phyloP scores from a whole-genome alignment of 192 early-diverging fungal genomes.

The Lobosporangium transversale region DNA sequence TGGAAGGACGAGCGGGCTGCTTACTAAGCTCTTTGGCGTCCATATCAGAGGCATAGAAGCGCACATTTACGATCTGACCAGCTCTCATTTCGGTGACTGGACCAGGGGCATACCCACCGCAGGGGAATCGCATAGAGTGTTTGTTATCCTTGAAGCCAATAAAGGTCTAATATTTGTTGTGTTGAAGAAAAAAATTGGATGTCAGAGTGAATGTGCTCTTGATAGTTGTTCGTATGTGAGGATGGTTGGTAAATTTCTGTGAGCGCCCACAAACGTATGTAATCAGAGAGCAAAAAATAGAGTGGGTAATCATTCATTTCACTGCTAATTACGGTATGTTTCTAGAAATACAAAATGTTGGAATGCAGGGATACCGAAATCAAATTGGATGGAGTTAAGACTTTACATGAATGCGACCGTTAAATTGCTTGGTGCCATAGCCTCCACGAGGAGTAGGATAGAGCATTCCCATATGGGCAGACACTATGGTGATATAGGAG shows the following conservation, averaged over 20 bases:
- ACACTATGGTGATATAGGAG: conserved; percentile 30
- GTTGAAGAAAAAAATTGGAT: not conserved
- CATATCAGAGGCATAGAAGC: conserved; percentile 54
- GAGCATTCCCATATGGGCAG: conserved; percentile 45
- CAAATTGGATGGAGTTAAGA: not conserved
- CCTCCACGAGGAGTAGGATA: conserved; percentile 46
- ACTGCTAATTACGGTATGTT: too few relatives aligned
- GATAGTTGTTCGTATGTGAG: not conserved
- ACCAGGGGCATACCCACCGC: conserved; percentile 53
- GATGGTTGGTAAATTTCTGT: too few relatives aligned
- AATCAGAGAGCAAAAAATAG: too few relatives aligned
- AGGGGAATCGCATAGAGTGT: conserved; percentile 39
- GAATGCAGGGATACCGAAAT: too few relatives aligned
- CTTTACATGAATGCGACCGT: conserved; percentile 47
- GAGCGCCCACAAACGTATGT: too few relatives aligned
- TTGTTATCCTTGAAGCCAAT: conserved; percentile 43
- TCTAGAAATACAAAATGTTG: too few relatives aligned
- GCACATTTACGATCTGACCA: conserved; percentile 57
- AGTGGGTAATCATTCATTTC: too few relatives aligned
- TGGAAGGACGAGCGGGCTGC: conserved; percentile 40
- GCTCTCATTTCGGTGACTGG: conserved; percentile 60
- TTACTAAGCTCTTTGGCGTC: conserved; percentile 15
- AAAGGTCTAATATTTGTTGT: conserved; percentile 15
- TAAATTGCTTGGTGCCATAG: conserved; percentile 39
- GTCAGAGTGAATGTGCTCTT: not conserved